Conservation (phyloP, 2,329 filamentous ascomycete genomes). For the Septoria petroselini region DNA sequence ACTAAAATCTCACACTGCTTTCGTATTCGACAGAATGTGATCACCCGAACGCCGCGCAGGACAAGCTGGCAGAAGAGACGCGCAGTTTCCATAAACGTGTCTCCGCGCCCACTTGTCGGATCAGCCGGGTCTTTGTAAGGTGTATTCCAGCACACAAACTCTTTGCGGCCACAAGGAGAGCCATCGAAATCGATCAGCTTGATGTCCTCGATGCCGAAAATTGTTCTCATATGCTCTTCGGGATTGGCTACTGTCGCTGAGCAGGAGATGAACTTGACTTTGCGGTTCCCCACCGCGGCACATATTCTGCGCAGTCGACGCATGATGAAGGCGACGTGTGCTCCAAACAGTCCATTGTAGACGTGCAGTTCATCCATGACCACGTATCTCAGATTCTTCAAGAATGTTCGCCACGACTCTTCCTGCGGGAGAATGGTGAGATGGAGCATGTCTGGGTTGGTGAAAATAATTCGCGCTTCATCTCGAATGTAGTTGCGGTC, state of each 20-base stretch:
- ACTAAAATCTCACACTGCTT: conserved; percentile 85
- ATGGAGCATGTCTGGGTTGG: conserved; percentile 97
- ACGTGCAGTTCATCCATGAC: conserved; percentile 86
- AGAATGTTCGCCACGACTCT: conserved; percentile 78
- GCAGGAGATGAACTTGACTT: conserved; percentile 88
- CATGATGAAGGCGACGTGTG: conserved; percentile 94
- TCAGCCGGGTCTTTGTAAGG: conserved; percentile 88
- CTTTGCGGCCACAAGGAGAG: conserved; percentile 86
- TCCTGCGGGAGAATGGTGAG: conserved; percentile 91
- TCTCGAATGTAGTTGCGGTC: conserved; percentile 79
- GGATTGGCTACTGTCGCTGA: conserved; percentile 96
- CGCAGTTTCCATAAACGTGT: conserved; percentile 80
- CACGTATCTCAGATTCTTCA: conserved; percentile 87
- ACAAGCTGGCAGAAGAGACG: conserved; percentile 87
- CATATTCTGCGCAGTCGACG: conserved; percentile 81
- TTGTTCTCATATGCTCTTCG: conserved; percentile 81
- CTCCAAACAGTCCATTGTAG: conserved; percentile 91
- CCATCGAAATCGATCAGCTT: conserved; percentile 85
- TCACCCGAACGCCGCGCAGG: conserved; percentile 81
- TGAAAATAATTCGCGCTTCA: conserved; percentile 89
- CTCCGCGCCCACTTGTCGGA: conserved; percentile 79
- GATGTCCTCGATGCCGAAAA: conserved; percentile 86
- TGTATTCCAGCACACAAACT: conserved; percentile 97
- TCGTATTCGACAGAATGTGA: conserved; percentile 85
- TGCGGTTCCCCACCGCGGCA: conserved; percentile 79